Evolutionary conservation across 2,329 filamentous ascomycete species (phyloP), one percentile per base, ranked within the genome.

Genomic region (Grosmannia huntii): DNA sequence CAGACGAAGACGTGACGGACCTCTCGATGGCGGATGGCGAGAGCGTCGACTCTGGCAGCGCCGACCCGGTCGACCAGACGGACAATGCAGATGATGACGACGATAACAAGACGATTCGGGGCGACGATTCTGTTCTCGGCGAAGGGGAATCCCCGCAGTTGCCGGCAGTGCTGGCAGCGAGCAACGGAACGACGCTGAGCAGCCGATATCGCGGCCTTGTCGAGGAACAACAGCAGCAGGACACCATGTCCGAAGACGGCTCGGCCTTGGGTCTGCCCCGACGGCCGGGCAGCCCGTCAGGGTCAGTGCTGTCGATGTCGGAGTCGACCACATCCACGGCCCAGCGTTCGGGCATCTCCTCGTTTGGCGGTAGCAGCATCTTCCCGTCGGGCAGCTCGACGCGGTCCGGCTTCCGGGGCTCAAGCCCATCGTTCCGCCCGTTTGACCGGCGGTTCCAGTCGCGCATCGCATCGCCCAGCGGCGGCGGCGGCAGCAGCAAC

Each of bases 401-500:
- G n/a, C 79, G 86, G 59, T 79, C 83, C 23, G 79, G 83, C 61
- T 72, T 87, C 46, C 74, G 73, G 63, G 90, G 86, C 64, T 85
- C 89, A 16, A 89, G 87, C 19, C 88, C 88, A 23, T 90, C 89
- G 19, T 87, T 96, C 66, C 84, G 92, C 67, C 92, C 94, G 5
- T 99, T 99, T 70, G 94, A 99, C 69, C 84, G 90, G 62, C 85
- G 94, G 58, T 99, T 99, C 72, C 90, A 95, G 68, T 92, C 92
- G 19, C 85, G 91, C 53, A 82, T 96, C 62, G 76, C 79, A 60
- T 84, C 85, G 11, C 82, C 62, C 86, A 51, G n/a, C 21, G 41
- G n/a, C 21, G 41, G 33, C 86, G 46, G n/a, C 21, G 41, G n/a
- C 21, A 31, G 33, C 53, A 53, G 54, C 48, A 60, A 41, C 55